A percentile compares a stretch with the other conserved stretches of the same genome.
phyloP scores from a whole-genome alignment of 768 basidiomycete species.

The Pulveroboletus sp. region DNA sequence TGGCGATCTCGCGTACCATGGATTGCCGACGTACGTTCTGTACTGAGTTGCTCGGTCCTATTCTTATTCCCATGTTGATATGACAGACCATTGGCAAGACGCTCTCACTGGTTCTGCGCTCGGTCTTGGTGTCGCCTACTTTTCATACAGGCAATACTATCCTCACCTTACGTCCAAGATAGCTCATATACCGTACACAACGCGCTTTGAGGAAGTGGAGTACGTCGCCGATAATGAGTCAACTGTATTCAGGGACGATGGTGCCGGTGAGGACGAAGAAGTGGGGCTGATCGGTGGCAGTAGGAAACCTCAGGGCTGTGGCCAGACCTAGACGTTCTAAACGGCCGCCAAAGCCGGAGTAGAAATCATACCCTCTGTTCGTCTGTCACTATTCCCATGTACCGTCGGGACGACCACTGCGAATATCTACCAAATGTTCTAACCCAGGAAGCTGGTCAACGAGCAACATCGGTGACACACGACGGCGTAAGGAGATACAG shows the following conservation, averaged over 20 bases:
- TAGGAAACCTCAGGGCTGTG: conserved; percentile 5
- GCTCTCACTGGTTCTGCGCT: conserved; percentile 74
- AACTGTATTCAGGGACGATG: conserved; percentile 5
- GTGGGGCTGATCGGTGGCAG: conserved; percentile 15
- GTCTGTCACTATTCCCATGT: not conserved
- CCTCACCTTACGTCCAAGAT: conserved; percentile 53
- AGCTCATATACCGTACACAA: conserved; percentile 65
- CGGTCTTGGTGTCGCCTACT: conserved; percentile 66
- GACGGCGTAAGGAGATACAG: not conserved
- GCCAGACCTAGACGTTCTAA: not conserved
- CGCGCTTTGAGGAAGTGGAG: conserved; percentile 44
- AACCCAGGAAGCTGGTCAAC: not conserved
- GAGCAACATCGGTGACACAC: not conserved
- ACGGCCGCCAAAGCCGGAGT: not conserved
- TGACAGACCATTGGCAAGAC: conserved; percentile 86
- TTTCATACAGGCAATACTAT: conserved; percentile 81
- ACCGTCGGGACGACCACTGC: not conserved
- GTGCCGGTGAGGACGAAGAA: conserved; percentile 15
- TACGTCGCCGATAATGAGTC: not conserved
- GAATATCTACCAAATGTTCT: not conserved
- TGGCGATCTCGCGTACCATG: conserved; percentile 87
- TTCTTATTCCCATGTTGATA: not conserved
- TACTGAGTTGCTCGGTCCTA: not conserved
- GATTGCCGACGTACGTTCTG: conserved; percentile 75
- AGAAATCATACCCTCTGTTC: not conserved